Evolutionary conservation across 164 flowering plant species (phyloP), one percentile per base, ranked within the genome.

Genomic region (Houttuynia cordata): DNA sequence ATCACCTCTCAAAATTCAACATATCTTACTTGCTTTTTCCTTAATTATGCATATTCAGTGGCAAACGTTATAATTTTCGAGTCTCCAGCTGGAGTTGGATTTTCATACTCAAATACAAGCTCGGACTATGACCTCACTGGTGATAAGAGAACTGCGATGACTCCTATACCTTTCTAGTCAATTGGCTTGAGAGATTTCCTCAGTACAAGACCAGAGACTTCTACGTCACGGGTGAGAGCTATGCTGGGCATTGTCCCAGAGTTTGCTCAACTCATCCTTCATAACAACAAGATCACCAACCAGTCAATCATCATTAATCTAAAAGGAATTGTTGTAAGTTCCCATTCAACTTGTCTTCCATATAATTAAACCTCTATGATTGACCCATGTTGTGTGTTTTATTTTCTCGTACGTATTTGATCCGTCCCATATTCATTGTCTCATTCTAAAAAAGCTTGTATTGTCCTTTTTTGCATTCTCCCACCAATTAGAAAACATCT

Each of bases 41-140:
- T 9, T 34, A n/a, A n/a, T 42, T 22, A 10, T 5, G 23, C 19
- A 10, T 10, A 41, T 4, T 57, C 64, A 75, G 79, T 55, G 69
- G 77, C 77, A 17, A 75, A 78, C 55, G 63, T 72, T 23, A 47
- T 78, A 41, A 75, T 73, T 72, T 41, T 75, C 62, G 81, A 78
- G 45, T 69, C 81, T 0, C 79, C 79, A 3, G 74, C 70, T 1
- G 81, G 81, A 8, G 73, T 75, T 12, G 79, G 79, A n/a, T 40
- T 67, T 42, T 75, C 76, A 0, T 72, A 72, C 51, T 75, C 79
- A 7, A 75, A 75, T 57, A 64, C 68, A 8, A 54, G 70, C 7
- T 59, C 66, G 0, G 77, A 71, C 49, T 74, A 77, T 40, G 37
- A 56, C 18, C 9, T 8, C 8, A 64, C 52, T 17, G 77, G 77